Evolutionary conservation across 148 eudicot genomes (phyloP).

Genomic region (Persicaria maculosa): DNA sequence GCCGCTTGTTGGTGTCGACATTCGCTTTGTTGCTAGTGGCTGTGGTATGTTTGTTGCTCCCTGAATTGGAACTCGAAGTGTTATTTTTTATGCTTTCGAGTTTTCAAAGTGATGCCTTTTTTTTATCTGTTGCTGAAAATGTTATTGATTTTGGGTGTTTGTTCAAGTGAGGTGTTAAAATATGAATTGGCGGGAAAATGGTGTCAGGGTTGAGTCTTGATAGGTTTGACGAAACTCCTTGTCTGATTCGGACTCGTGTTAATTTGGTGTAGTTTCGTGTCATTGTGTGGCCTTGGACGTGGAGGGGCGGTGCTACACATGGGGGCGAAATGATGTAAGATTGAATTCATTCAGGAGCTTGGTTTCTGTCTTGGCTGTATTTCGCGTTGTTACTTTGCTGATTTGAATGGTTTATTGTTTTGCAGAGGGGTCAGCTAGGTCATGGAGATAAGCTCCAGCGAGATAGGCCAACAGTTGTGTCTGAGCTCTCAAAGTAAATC

Average conservation of each 20-base stretch:
- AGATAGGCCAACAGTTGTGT: slow-evolving; percentile 86
- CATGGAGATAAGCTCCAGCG: slow-evolving; percentile 92
- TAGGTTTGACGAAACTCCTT: background rate
- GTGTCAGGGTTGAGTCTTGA: background rate
- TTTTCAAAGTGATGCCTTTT: background rate
- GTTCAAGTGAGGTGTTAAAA: background rate
- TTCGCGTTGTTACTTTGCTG: background rate
- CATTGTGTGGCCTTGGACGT: slow-evolving; percentile 98
- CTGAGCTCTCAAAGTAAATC: slow-evolving; percentile 68
- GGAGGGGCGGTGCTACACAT: slow-evolving; percentile 91
- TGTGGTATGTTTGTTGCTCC: slow-evolving; percentile 38
- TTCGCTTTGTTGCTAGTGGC: slow-evolving; percentile 77
- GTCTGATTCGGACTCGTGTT: slow-evolving; percentile 14
- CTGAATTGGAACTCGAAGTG: background rate
- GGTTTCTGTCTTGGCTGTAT: background rate
- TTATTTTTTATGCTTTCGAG: background rate
- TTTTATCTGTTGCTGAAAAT: background rate
- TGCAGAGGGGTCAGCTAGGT: slow-evolving; percentile 94
- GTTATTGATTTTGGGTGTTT: background rate
- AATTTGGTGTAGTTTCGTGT: slow-evolving; percentile 63
- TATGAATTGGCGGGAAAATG: slow-evolving; percentile 12
- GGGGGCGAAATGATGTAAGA: slow-evolving; percentile 96
- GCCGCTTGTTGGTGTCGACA: slow-evolving; percentile 75
- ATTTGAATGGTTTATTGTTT: slow-evolving; percentile 14
- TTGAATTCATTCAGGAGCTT: slow-evolving; percentile 6